Evolutionary conservation across 164 flowering plant genomes (phyloP).

Genomic region (Magnolia officinalis): DNA sequence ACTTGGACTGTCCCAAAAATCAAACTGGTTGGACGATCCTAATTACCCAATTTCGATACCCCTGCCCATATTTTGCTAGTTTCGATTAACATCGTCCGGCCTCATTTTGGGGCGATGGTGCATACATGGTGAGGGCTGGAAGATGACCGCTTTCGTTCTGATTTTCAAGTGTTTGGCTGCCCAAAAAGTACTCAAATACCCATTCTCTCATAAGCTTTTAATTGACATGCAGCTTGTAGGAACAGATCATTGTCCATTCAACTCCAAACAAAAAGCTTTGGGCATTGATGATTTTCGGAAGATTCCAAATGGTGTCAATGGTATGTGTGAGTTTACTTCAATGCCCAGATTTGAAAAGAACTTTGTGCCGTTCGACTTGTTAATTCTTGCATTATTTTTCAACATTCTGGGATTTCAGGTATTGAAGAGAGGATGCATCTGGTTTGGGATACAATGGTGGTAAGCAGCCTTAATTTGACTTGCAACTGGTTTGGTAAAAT

Average conservation of each 20-base stretch:
- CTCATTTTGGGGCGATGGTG: too few relatives aligned
- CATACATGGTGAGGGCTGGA: too few relatives aligned
- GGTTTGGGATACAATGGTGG: conserved; percentile 96
- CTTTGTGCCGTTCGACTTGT: too few relatives aligned
- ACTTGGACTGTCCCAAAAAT: too few relatives aligned
- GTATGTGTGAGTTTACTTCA: conserved; percentile 33
- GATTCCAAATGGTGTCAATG: conserved; percentile 98
- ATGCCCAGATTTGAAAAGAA: neutral
- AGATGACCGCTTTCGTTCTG: neutral
- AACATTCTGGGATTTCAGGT: conserved; percentile 38
- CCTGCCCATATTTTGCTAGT: too few relatives aligned
- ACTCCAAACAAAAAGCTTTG: conserved; percentile 81
- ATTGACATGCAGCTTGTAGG: conserved; percentile 76
- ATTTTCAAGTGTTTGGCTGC: neutral
- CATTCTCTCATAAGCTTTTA: neutral
- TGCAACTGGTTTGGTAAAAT: neutral
- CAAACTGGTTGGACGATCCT: too few relatives aligned
- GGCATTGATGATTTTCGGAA: conserved; percentile 94
- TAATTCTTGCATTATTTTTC: neutral
- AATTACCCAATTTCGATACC: too few relatives aligned
- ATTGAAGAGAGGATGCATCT: conserved; percentile 98
- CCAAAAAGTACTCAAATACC: neutral
- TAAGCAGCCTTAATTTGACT: conserved; percentile 28
- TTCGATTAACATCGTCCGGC: too few relatives aligned
- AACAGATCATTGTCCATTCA: conserved; percentile 93